Evolutionary conservation across 352 stramenopile genomes (phyloP).

Genomic region (Phytophthora boehmeriae): DNA sequence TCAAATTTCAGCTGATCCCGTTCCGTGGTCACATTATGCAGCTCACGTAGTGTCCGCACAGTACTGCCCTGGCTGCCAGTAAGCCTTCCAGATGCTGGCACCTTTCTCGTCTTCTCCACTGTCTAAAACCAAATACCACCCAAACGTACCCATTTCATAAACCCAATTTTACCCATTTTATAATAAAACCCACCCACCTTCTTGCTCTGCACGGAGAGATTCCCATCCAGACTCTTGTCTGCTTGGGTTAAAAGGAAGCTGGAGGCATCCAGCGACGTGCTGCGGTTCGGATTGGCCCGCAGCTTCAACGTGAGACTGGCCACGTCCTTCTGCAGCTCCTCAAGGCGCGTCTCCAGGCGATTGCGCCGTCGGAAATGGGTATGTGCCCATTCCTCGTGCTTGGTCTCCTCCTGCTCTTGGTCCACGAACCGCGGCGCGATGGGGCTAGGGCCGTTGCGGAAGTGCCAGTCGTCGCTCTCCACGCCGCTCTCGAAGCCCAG

Average conservation of each 20-base stretch:
- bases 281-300: slow-evolving; percentile 38
- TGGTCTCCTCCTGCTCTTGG: slow-evolving; percentile 27
- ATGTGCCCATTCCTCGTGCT: slow-evolving; percentile 33
- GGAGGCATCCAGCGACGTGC: slow-evolving; percentile 41
- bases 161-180: not conserved
- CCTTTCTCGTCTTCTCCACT: slow-evolving; percentile 18
- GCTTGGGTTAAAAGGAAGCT: slow-evolving; percentile 18
- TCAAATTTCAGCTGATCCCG: slow-evolving; percentile 83
- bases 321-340: slow-evolving; percentile 79
- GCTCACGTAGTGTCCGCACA: slow-evolving; percentile 50
- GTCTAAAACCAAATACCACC: slow-evolving; percentile 15
- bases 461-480: slow-evolving; percentile 26
- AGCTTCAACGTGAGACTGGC: slow-evolving; percentile 77
- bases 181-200: slow-evolving; percentile 11
- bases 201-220: not conserved
- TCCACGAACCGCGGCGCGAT: slow-evolving; percentile 18
- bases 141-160: not conserved
- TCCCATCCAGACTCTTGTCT: slow-evolving; percentile 12
- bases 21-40: slow-evolving; percentile 70
- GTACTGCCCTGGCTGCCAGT: slow-evolving; percentile 14
- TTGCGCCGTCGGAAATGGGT: slow-evolving; percentile 60
- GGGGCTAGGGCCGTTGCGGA: slow-evolving; percentile 24
- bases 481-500: not conserved
- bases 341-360: slow-evolving; percentile 63
- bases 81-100: slow-evolving; percentile 16